Evolutionary conservation across 345 rosid genomes (phyloP).

Genomic region (Brassica cretica): DNA sequence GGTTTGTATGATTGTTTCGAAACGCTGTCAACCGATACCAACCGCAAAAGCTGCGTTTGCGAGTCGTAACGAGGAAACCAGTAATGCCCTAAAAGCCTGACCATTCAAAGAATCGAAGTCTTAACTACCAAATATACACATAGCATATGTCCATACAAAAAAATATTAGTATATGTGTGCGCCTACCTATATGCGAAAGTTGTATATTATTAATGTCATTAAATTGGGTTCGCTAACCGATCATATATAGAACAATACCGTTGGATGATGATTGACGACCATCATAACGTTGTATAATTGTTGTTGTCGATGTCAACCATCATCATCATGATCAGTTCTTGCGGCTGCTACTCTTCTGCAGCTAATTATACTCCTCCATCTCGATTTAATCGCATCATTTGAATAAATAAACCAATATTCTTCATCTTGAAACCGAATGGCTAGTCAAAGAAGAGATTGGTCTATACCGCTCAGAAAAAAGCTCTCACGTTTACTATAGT

Average conservation of each 20-base stretch:
- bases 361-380: background rate
- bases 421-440: slow-evolving; percentile 57
- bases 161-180: background rate
- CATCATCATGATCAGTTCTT: slow-evolving; percentile 23
- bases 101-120: slow-evolving; percentile 15
- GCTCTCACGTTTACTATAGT: slow-evolving; percentile 54
- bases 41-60: too few species aligned
- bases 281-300: slow-evolving; percentile 27
- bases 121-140: slow-evolving; percentile 1
- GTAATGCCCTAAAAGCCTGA: background rate
- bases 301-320: slow-evolving; percentile 16
- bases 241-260: slow-evolving; percentile 9
- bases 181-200: background rate
- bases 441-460: slow-evolving; percentile 40
- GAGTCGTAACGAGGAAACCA: too few species aligned
- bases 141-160: background rate
- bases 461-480: slow-evolving; percentile 52
- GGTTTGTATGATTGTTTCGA: too few species aligned
- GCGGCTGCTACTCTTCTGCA: slow-evolving; percentile 8
- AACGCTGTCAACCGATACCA: too few species aligned
- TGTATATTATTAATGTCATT: background rate
- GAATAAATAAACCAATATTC: background rate
- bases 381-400: background rate
- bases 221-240: background rate
- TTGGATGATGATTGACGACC: slow-evolving; percentile 32